phyloP scores from a whole-genome alignment of 805 yeast genomes.

The Candida chauliodis region DNA sequence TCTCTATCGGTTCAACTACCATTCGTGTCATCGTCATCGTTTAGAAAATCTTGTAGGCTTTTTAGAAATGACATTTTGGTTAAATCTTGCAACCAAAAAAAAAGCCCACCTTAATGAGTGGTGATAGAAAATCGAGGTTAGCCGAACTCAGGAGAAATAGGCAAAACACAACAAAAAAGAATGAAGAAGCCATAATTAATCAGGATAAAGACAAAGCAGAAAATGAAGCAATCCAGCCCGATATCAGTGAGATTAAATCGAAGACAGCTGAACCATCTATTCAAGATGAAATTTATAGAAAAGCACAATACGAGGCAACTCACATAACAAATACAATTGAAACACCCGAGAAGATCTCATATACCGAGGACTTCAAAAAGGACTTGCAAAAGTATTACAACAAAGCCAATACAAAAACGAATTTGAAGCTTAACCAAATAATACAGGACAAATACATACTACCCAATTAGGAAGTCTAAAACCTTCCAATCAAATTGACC shows the following conservation, averaged over 20 bases:
- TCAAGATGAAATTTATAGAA: conserved; percentile 18
- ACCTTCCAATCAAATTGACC: conserved; percentile 28
- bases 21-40: conserved; percentile 3
- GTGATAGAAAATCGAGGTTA: conserved; percentile 18
- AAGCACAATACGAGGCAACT: conserved; percentile 14
- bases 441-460: conserved; percentile 21
- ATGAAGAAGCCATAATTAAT: neutral
- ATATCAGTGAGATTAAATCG: neutral
- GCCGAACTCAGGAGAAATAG: conserved; percentile 15
- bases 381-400: conserved; percentile 23
- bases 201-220: conserved; percentile 27
- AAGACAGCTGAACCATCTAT: conserved; percentile 10
- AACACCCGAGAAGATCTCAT: conserved; percentile 2
- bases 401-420: conserved; percentile 26
- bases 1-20: conserved; percentile 7
- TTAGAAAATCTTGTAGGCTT: conserved; percentile 7
- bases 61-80: conserved; percentile 7
- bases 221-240: conserved; percentile 9
- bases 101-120: neutral
- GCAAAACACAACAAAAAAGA: neutral
- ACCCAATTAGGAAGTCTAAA: conserved; percentile 28
- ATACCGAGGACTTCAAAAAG: conserved; percentile 29
- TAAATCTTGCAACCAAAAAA: conserved; percentile 7
- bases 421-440: conserved; percentile 21
- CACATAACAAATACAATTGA: neutral